Conservation (phyloP, 2,329 filamentous ascomycete species). For the Monilinia fructicola region DNA sequence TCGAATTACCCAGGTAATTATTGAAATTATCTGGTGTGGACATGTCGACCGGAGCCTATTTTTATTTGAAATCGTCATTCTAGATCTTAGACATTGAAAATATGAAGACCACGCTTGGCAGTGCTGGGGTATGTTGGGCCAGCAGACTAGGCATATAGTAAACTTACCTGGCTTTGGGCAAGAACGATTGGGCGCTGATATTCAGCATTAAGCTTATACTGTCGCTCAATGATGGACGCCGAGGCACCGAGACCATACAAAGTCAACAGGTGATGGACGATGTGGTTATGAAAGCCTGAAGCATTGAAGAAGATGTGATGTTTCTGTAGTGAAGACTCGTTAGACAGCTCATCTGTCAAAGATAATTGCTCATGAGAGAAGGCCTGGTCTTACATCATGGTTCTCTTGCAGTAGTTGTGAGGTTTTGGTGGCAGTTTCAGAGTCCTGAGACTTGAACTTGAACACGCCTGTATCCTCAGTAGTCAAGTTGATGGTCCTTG, state of each 20-base stretch:
- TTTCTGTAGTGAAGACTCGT: constrained; percentile 45
- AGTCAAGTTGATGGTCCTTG: constrained; percentile 49
- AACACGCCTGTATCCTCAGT: constrained; percentile 53
- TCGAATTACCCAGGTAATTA: constrained; percentile 59
- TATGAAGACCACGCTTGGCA: neutral
- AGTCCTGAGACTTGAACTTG: constrained; percentile 48
- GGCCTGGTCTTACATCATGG: constrained; percentile 50
- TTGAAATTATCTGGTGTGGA: constrained; percentile 54
- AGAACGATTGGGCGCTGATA: constrained; percentile 63
- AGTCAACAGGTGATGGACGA: constrained; percentile 73
- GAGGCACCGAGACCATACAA: constrained; percentile 74
- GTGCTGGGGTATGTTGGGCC: neutral
- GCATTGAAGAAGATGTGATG: constrained; percentile 82
- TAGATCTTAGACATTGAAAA: neutral
- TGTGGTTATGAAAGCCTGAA: constrained; percentile 78
- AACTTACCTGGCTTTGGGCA: constrained; percentile 43
- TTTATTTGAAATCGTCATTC: constrained; percentile 38
- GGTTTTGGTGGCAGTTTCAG: constrained; percentile 60
- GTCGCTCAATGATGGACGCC: constrained; percentile 56
- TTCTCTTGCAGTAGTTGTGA: constrained; percentile 75
- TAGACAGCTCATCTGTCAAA: neutral
- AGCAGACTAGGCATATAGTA: too few species aligned
- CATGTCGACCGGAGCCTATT: constrained; percentile 46
- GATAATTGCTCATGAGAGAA: constrained; percentile 21
- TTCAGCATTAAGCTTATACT: constrained; percentile 61